Conservation (phyloP, 2,329 filamentous ascomycete genomes). For the Ascomycota sp. region DNA sequence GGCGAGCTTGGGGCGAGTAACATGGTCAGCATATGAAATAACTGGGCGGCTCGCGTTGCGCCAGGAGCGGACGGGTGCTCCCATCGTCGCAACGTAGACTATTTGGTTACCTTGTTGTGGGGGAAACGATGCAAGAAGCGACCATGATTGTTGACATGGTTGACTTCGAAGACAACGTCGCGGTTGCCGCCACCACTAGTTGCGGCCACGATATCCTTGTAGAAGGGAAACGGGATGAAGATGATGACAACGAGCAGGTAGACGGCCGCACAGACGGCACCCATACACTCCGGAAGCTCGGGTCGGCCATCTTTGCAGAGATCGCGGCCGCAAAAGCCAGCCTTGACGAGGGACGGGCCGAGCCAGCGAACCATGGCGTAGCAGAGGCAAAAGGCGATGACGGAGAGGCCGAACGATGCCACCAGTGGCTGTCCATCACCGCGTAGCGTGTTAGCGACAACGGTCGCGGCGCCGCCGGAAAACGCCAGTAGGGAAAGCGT, state of each 20-base stretch:
- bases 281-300: conserved; percentile 92
- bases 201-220: conserved; percentile 90
- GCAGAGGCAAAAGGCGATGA: conserved; percentile 60
- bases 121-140: conserved; percentile 81
- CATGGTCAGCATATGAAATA: no score
- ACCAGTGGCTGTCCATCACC: conserved; percentile 77
- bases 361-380: conserved; percentile 89
- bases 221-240: conserved; percentile 94
- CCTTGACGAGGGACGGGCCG: conserved; percentile 69
- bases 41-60: no score
- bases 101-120: conserved; percentile 55
- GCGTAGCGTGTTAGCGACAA: conserved; percentile 55
- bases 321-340: conserved; percentile 77
- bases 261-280: conserved; percentile 76
- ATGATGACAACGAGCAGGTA: conserved; percentile 76
- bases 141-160: conserved; percentile 61
- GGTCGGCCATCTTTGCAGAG: conserved; percentile 49
- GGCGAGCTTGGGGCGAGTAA: conserved; percentile 40
- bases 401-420: conserved; percentile 71
- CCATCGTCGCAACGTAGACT: no score
- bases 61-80: no score
- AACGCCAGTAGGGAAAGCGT: no score
- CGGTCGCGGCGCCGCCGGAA: no score
- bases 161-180: conserved; percentile 57
- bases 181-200: conserved; percentile 86